Conservation (phyloP, 306 rosid genomes). For the Cucurbita argyrosperma region DNA sequence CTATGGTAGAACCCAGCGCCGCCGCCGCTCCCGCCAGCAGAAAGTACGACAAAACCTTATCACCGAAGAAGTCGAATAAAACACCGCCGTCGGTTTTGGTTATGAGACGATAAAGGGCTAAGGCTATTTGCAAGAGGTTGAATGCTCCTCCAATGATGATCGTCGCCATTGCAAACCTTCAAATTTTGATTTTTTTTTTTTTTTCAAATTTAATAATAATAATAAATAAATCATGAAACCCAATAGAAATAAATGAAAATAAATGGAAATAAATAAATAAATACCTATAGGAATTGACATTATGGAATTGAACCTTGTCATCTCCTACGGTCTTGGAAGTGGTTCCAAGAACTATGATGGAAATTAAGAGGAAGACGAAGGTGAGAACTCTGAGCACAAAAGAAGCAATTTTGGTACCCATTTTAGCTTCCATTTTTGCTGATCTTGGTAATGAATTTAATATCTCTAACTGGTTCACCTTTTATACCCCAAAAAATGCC, state of each 20-base stretch:
- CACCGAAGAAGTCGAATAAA: constrained; percentile 9
- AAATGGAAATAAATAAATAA: not conserved
- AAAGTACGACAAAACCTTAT: constrained; percentile 6
- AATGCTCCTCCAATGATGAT: constrained; percentile 8
- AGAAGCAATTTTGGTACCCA: not conserved
- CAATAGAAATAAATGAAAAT: not conserved
- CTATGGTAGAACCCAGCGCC: constrained; percentile 13
- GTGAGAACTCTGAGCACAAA: constrained; percentile 9
- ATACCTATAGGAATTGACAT: constrained; percentile 7
- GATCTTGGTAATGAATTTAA: not conserved
- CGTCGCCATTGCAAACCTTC: constrained; percentile 4
- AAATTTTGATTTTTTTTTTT: not conserved
- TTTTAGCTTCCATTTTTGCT: not conserved
- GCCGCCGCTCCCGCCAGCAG: constrained; percentile 5
- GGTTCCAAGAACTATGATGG: constrained; percentile 8
- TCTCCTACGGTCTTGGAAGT: not conserved
- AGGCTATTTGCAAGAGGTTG: constrained; percentile 6
- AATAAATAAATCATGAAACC: not conserved
- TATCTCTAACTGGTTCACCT: not conserved
- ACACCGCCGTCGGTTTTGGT: not conserved
- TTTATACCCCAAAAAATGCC: not conserved
- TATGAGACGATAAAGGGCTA: not conserved
- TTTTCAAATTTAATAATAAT: too few relatives aligned
- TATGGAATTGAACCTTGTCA: not conserved
- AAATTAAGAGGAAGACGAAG: constrained; percentile 7